Base-by-base conservation (phyloP, 192 early-diverging fungal species). In the Backusella tarrabulga region DNA sequence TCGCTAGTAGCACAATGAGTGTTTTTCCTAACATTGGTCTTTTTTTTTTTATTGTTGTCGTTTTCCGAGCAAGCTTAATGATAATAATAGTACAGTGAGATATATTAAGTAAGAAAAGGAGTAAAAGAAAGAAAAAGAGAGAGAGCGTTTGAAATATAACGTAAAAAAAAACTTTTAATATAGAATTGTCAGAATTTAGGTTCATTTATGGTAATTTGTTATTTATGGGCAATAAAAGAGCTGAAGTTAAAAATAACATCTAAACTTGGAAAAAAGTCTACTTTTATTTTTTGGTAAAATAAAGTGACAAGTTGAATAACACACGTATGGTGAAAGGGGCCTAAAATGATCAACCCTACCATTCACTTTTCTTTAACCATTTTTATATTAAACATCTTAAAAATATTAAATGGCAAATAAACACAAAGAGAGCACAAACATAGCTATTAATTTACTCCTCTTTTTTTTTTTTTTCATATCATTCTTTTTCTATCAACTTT, bases 171-270 rank as follows among this genome's bases (percentile, higher is more conserved):
- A 23, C 21, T 56, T 23, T 56, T 23, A 23, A 56, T 56, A 56
- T 56, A 56, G 54, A 56, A 56, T 56, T 56, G 54, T 56, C 54
- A 56, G 21, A 56, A 56, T 23, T 56, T 56, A 56, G 54, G 54
- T 60, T 60, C 11, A 60, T 60, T 60, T 21, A 60, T 60, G 38
- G 23, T 15, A 34, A 34, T 36, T 67, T 19, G n/a, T 29, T 19
- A 44, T 67, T 38, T 23, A 7, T 35, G 23, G 35, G 34, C n/a
- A 17, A 11, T 35, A 23, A 38, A 32, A 38, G 36, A 26, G 19
- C 23, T 50, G 15, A 50, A 34, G 17, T 36, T n/a, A 34, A 73
- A 36, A 63, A 74, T n/a, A 56, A 63, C 34, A 40, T 14, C 9
- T 19, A 56, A 56, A 60, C 54, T 26, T 21, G 54, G 54, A 60